A percentile compares a stretch with the other conserved stretches of the same genome.
Evolutionary conservation across 2,329 filamentous ascomycete species (phyloP).

Genomic region (Aspergillus oerlinghausenensis): DNA sequence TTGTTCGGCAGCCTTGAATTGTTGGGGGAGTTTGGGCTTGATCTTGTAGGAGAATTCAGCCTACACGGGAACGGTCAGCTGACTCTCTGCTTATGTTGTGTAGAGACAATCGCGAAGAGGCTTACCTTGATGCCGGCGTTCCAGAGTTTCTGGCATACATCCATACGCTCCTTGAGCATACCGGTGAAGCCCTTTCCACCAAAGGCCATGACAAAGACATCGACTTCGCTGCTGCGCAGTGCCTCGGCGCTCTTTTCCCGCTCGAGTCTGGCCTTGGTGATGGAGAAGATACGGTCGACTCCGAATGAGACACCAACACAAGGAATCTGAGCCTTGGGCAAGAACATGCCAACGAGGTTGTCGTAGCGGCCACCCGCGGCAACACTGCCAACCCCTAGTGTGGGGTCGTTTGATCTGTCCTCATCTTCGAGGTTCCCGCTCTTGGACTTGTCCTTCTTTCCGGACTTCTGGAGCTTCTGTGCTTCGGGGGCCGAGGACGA

Average conservation of each 20-base stretch:
- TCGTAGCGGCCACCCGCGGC: slow-evolving; percentile 90
- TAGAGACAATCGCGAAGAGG: background rate
- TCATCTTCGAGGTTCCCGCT: slow-evolving; percentile 52
- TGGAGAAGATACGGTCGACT: slow-evolving; percentile 91
- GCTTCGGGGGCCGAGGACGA: slow-evolving; percentile 37
- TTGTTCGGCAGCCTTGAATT: slow-evolving; percentile 86
- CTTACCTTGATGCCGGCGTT: slow-evolving; percentile 76
- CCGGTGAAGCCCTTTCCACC: slow-evolving; percentile 80
- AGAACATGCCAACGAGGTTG: slow-evolving; percentile 91
- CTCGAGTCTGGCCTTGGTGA: slow-evolving; percentile 73
- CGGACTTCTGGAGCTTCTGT: slow-evolving; percentile 30
- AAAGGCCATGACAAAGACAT: slow-evolving; percentile 94
- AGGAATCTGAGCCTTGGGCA: slow-evolving; percentile 77
- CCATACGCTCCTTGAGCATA: slow-evolving; percentile 77
- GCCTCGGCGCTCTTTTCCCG: slow-evolving; percentile 51
- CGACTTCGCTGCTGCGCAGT: slow-evolving; percentile 68
- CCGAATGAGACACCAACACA: slow-evolving; percentile 90
- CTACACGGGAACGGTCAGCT: slow-evolving; percentile 32
- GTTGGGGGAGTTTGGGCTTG: slow-evolving; percentile 80
- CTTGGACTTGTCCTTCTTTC: slow-evolving; percentile 47
- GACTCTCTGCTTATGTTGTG: background rate
- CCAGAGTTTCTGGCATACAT: slow-evolving; percentile 72
- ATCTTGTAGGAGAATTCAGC: slow-evolving; percentile 86
- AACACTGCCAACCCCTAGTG: slow-evolving; percentile 77
- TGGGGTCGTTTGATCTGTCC: slow-evolving; percentile 73